Conservation (phyloP, 2,329 filamentous ascomycete species). For the Curvularia sp. region DNA sequence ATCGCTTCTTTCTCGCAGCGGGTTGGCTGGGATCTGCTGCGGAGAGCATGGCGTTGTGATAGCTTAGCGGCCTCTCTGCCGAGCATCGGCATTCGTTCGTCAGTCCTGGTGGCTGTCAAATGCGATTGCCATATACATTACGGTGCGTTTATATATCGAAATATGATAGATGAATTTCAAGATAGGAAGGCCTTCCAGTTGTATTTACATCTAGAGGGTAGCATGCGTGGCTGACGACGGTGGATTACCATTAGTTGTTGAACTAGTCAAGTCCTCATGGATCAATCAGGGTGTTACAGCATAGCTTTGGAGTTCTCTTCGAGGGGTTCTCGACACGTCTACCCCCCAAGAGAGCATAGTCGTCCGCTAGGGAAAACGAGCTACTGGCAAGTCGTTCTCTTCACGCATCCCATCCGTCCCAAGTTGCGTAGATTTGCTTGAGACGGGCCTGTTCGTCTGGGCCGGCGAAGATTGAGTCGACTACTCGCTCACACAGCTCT, state of each 20-base stretch:
- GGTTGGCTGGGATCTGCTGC: not conserved
- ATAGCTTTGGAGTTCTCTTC: not conserved
- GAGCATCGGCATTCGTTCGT: not conserved
- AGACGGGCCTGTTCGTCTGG: constrained; percentile 67
- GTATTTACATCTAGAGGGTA: not conserved
- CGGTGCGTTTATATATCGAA: not conserved
- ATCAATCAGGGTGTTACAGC: not conserved
- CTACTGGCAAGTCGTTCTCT: not conserved
- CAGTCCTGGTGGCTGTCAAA: not conserved
- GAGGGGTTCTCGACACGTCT: not conserved
- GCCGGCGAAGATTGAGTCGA: constrained; percentile 71
- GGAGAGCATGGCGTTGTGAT: not conserved
- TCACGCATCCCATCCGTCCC: constrained; percentile 28
- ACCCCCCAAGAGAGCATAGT: not conserved
- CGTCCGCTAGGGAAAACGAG: not conserved
- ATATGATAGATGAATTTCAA: not conserved
- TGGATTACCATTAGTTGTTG: not conserved
- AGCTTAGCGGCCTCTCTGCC: not conserved
- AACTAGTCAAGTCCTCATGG: no score
- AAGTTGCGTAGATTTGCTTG: constrained; percentile 27
- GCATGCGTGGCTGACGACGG: not conserved
- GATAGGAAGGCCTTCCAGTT: not conserved
- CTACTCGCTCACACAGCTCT: constrained; percentile 64
- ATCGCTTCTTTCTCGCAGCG: not conserved
- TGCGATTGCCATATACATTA: not conserved